Percentiles rank a stretch among this genome's conserved stretches.
Conservation (phyloP, 2,329 filamentous ascomycete species). For the Xylaria sp. region DNA sequence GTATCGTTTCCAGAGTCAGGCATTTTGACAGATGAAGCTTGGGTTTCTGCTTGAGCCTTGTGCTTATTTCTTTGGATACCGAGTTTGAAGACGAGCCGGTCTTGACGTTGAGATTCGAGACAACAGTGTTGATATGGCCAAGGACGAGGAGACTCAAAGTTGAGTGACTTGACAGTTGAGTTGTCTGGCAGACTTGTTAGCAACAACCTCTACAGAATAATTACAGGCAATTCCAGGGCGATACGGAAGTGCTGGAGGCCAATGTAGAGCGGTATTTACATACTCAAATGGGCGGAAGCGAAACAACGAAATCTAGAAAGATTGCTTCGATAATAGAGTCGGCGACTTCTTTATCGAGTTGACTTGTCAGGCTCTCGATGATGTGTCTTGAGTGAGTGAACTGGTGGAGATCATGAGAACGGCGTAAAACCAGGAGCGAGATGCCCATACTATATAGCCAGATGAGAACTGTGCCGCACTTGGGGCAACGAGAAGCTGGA, state of each 20-base stretch:
- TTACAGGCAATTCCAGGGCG: neutral
- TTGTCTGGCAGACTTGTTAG: constrained; percentile 26
- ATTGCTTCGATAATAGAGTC: neutral
- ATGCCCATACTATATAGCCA: constrained; percentile 33
- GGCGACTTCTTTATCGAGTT: neutral
- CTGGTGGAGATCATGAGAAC: constrained; percentile 25
- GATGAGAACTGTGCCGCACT: constrained; percentile 19
- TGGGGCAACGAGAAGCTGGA: constrained; percentile 15
- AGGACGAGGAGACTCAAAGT: neutral
- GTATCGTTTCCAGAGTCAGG: constrained; percentile 48
- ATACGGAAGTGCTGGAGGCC: neutral
- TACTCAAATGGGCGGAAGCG: constrained; percentile 8
- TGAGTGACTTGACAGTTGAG: neutral
- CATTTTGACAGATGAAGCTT: constrained; percentile 40
- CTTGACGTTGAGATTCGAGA: neutral
- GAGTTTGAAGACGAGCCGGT: constrained; percentile 7
- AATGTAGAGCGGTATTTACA: neutral
- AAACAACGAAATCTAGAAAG: neutral
- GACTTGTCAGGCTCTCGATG: constrained; percentile 7
- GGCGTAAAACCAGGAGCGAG: constrained; percentile 9
- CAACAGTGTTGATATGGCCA: neutral
- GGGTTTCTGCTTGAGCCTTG: constrained; percentile 2
- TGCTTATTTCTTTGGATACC: neutral
- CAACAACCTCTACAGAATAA: neutral
- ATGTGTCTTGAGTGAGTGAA: constrained; percentile 9